Evolutionary conservation across 805 yeast species (phyloP), one percentile per base, ranked within the genome.

Genomic region (Candida railenensis): DNA sequence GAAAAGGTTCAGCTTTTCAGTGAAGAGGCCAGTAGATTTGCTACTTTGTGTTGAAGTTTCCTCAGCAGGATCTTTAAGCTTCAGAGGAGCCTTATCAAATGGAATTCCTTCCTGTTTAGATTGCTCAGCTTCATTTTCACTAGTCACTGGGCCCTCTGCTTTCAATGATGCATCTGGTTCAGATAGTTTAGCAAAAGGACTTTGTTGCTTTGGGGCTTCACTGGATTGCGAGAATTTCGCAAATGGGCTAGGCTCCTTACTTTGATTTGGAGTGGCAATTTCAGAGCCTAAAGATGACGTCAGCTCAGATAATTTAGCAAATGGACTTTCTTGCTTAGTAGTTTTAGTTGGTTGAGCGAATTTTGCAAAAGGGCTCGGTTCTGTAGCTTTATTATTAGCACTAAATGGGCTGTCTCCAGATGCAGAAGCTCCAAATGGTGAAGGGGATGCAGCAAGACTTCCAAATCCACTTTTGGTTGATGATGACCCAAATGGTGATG

Each of bases 401-500:
- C 48, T 48, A 43, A 47, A 36, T 4, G 48, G 28, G 22, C 22
- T 28, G 3, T 19, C 42, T 8, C 16, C 19, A n/a, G 14, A 30
- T 12, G 34, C 22, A 36, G 37, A 42, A 34, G 47, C 22, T 14
- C 53, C 59, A 47, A 56, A 55, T 21, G 57, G 54, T 3, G 58
- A 51, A 18, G 40, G 45, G 30, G 30, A 25, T 25, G 30, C 30
- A 5, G 30, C 11, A 25, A 7, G 11, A 5, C 11, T 25, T 7
- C 30, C 30, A 25, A 25, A 25, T 11, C 30, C 30, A 25, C 30
- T 25, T 19, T 50, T 51, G 12, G 33, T 22, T 3, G n/a, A 34
- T 22, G 41, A 28, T 19, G 45, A 43, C 1, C 53, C 53, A 22
- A 52, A 50, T n/a, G 44, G 34, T 19, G 41, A 32, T 3, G 37